Conservation (phyloP, 306 rosid genomes). For the Oxytropis ochrocephala region DNA sequence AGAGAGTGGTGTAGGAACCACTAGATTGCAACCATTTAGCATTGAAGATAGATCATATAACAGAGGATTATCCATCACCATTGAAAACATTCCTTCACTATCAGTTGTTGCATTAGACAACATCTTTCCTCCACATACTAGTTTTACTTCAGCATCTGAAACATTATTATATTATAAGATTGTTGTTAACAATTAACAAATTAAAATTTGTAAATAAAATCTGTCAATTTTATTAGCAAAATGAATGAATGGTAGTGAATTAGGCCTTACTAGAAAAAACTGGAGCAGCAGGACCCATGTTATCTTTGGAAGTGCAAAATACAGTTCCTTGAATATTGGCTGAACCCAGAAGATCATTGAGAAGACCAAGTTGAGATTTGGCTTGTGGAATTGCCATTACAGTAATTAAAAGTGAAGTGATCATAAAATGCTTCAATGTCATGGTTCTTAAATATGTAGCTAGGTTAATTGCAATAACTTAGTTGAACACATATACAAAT, state of each 20-base stretch:
- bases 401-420: background rate
- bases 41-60: constrained; percentile 19
- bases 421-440: background rate
- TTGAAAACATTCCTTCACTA: constrained; percentile 21
- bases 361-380: constrained; percentile 18
- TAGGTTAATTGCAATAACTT: background rate
- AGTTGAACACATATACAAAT: background rate
- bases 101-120: constrained; percentile 1
- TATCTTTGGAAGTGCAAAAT: constrained; percentile 21
- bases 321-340: constrained; percentile 23
- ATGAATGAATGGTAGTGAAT: background rate
- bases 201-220: no score
- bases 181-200: no score
- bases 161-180: background rate
- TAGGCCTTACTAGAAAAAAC: constrained; percentile 26
- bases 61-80: constrained; percentile 8
- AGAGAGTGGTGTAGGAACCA: constrained; percentile 30
- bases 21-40: constrained; percentile 16
- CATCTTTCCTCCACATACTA: constrained; percentile 25
- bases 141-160: constrained; percentile 34
- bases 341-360: constrained; percentile 8
- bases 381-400: constrained; percentile 9
- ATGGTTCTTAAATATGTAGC: background rate
- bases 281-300: background rate
- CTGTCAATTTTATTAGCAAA: no score